These are phyloP conservation scores for Acanthamoeba culbertsoni DNA, from an alignment of 208 protist genomes.

Conservation along the genomic window DNA sequence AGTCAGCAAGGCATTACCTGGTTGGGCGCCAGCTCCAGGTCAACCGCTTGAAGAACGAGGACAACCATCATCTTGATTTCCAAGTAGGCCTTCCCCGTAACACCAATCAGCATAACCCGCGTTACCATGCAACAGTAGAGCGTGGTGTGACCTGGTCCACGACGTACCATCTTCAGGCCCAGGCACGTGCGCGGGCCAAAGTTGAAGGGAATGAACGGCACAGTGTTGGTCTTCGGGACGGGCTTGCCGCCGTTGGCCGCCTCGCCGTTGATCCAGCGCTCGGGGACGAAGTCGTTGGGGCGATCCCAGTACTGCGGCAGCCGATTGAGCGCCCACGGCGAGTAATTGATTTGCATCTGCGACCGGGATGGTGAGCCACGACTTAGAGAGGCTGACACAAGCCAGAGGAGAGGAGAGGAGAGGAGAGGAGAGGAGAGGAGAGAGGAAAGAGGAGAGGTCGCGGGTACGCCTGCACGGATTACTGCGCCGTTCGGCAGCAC, in stretches of 20 bases:
- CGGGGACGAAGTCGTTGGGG: background rate
- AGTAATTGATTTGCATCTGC: background rate
- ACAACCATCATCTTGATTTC: background rate
- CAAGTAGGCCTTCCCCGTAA: conserved; percentile 16
- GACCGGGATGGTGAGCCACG: no score
- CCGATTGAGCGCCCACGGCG: background rate
- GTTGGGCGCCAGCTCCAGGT: conserved; percentile 5
- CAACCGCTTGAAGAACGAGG: background rate
- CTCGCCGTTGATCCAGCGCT: background rate
- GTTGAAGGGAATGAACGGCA: conserved; percentile 38
- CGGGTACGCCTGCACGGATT: background rate
- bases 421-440: no score
- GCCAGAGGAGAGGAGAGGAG: no score
- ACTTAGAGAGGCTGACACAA: no score
- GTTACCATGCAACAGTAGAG: no score
- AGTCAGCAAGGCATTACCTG: background rate
- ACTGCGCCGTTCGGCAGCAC: background rate
- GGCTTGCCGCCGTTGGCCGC: background rate
- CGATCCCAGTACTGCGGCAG: background rate
- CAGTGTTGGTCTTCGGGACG: background rate
- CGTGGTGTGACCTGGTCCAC: background rate
- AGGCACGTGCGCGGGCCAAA: conserved; percentile 38
- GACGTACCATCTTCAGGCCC: conserved; percentile 34
- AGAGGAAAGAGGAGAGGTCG: no score
- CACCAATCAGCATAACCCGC: no score